Evolutionary conservation across 257 asterid genomes (phyloP), one percentile per base, ranked within the genome.

Genomic region (Solanum medicagineum): DNA sequence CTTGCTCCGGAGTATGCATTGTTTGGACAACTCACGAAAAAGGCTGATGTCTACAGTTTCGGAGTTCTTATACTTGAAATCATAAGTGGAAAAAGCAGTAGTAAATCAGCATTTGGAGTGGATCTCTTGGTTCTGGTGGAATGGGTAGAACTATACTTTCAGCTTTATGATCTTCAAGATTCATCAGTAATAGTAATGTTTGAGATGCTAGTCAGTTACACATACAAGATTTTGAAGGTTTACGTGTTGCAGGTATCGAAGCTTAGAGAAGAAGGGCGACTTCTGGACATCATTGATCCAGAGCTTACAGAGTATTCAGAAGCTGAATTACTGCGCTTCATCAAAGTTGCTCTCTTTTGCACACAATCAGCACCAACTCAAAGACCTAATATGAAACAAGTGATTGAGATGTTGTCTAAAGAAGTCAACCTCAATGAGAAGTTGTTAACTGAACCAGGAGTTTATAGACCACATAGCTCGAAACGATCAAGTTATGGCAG

Each of bases 371-470:
- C 93, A 54, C 84, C 96, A 83, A 92, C 92, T 24, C 93, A 87
- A 51, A 91, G 98, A 63, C 98, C 98, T 8, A 91, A 86, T 84
- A 95, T 95, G 98, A 94, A 91, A 82, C 97, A 95, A 73, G 98
- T 95, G 83, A 85, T 94, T 86, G 92, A 75, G 66, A 92, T 95
- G 98, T 92, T 95, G 19, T 91, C 98, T 0, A 83, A 88, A 14
- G 92, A 92, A 53, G 97, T 94, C 77, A 53, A 0, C 26, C 93
- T 95, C 6, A 95, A 94, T 13, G 98, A 94, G 77, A 88, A 87
- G 79, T 42, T 91, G 42, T 84, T 94, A 69, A 88, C 93, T 0
- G 93, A 90, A 71, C 98, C 98, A 6, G 98, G 97, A 11, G 66
- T 91, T 51, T 94, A 87, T 54, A 90, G 89, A 69, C 91, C 91